Evolutionary conservation across 2,329 filamentous ascomycete species (phyloP), one percentile per base, ranked within the genome.

Genomic region (Xylariaceae sp.): DNA sequence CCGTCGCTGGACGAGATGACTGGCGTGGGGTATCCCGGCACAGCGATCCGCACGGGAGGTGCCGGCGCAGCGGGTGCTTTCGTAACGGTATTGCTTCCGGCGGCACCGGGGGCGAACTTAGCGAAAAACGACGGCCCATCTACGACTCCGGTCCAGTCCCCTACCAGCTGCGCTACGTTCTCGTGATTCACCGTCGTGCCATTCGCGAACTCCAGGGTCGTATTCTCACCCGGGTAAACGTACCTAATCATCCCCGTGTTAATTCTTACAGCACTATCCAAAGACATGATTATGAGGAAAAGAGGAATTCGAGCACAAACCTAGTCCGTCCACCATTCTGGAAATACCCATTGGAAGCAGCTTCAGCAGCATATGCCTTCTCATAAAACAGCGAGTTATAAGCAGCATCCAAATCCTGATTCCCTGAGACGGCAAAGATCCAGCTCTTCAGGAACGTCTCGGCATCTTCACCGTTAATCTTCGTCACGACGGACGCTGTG

Each of bases 311-410:
- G 10, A 18, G 19, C 18, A 55, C 52, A 15, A 58, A 67, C 60
- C 65, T 63, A 26, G 57, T 56, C 47, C 72, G 69, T 15, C 71
- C 71, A 40, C 68, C 68, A 2, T 60, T 63, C 39, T 67, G 63
- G 60, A 74, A 74, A 50, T 71, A 72, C 2, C 72, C 72, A 4
- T 54, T 62, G 21, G 64, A 59, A 56, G 67, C 49, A 63, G 67
- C 44, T 64, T 67, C 63, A 9, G 65, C 65, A 19, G 59, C 51
- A 39, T 60, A 67, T 3, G 67, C 64, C 49, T 68, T 67, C 48
- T 66, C 63, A 51, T 66, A 74, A 56, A 75, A 74, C 63, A 74
- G 68, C 5, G 68, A 69, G 56, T 75, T 75, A 49, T 73, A 74
- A 5, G 68, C 70, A 7, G 72, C 68, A 57, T 74, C 71, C 19